Evolutionary conservation across 2,329 filamentous ascomycete species (phyloP).

Genomic region (Talaromyces sp.): DNA sequence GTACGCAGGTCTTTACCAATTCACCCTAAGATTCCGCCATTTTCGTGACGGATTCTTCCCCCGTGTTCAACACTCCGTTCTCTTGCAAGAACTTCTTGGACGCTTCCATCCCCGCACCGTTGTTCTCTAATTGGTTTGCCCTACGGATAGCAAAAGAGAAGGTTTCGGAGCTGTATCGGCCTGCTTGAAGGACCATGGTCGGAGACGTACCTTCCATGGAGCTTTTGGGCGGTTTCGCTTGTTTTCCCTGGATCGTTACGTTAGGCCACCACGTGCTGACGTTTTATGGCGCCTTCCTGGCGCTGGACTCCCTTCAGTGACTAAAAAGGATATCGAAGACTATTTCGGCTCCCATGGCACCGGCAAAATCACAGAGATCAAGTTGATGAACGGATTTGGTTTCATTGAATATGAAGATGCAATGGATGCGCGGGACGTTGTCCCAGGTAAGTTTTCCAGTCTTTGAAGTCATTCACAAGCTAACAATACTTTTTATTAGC

Average conservation of each 20-base stretch:
- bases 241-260: constrained; percentile 28
- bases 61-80: constrained; percentile 18
- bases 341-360: constrained; percentile 96
- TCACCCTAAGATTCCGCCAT: constrained; percentile 27
- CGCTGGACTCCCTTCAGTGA: constrained; percentile 62
- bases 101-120: constrained; percentile 16
- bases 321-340: constrained; percentile 92
- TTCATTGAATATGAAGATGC: constrained; percentile 99
- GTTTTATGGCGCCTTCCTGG: constrained; percentile 31
- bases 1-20: constrained; percentile 58
- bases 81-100: constrained; percentile 15
- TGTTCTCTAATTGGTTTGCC: constrained; percentile 15
- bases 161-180: constrained; percentile 16
- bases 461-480: constrained; percentile 19
- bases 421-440: constrained; percentile 96
- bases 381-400: constrained; percentile 99
- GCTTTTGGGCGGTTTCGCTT: constrained; percentile 25
- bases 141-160: constrained; percentile 6
- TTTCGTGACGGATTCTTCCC: constrained; percentile 21
- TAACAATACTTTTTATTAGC: constrained; percentile 40
- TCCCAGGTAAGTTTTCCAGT: constrained; percentile 71
- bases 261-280: constrained; percentile 33
- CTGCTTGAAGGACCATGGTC: constrained; percentile 19
- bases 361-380: constrained; percentile 97
- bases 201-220: constrained; percentile 21